Base-by-base conservation (phyloP, 2,329 filamentous ascomycete species). In the Leptodontidium sp. region DNA sequence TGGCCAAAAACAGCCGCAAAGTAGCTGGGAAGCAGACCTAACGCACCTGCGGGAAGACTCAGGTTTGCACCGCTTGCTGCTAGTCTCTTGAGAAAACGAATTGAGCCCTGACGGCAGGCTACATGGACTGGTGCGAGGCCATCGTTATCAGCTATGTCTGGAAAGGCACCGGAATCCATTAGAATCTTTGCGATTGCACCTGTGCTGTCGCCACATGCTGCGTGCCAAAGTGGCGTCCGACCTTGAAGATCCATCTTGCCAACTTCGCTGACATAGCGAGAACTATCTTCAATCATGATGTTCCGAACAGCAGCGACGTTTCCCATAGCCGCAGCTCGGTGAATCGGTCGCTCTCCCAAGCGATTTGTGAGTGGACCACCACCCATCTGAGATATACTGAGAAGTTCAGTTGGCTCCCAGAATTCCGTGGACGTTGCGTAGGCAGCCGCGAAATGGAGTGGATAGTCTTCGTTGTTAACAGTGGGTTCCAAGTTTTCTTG, bases 51-150 rank as follows among this genome's bases (percentile, higher is more conserved):
- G n/a, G 52, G 52, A 55, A 55, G 52, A 35, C 35, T 35, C 1
- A 55, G 29, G 29, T 55, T 55, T n/a, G 26, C 52, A 4, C 52
- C 52, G 29, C 52, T n/a, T 35, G 52, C 26, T 55, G 4, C 35
- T 14, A 55, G 14, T 55, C 14, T 55, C 15, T 35, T 55, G 14
- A 55, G 15, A n/a, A 32, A 35, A 26, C 52, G 52, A n/a, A n/a
- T 35, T n/a, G 29, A 35, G 17, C 52, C 52, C 29, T 55, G 52
- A 9, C 52, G 52, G 15, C 52, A 55, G 4, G 52, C 52, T n/a
- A 55, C 52, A 55, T 55, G 52, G 17, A 55, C n/a, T 32, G 52
- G 52, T n/a, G 52, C 29, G 4, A 55, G 52, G 8, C 52, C 52
- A 35, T 55, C 15, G 5, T 55, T n/a, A 55, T 55, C 52, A 2